Evolutionary conservation across 805 yeast genomes (phyloP), one percentile per base, ranked within the genome.

Genomic region (Kodamaea jinghongensis): DNA sequence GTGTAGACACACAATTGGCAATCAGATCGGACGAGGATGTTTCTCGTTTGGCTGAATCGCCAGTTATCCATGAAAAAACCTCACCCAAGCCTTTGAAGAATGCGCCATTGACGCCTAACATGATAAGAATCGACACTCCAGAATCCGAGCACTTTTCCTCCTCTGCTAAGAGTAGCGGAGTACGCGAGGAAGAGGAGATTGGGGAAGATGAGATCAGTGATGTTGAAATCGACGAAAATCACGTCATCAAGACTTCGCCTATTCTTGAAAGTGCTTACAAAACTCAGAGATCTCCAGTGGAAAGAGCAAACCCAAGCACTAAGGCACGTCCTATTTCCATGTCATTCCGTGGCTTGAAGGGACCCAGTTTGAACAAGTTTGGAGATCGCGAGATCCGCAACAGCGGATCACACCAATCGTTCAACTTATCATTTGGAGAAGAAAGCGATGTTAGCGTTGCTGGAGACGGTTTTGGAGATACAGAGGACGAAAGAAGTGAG

Each of bases 341-440:
- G 72, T 80, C 86, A 2, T 80, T 79, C 59, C 73, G 73, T 45
- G 89, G 89, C 0, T 56, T 82, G 39, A 71, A 64, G 39, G 85
- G 80, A 0, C 83, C 87, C 1, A 27, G 20, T 2, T 20, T 20
- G 23, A 20, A 20, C 23, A 64, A 77, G 2, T 74, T 79, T 46
- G 72, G 72, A 14, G 51, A 56, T 10, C 61, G 57, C 20, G 48
- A 56, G 26, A 49, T 63, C 4, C 52, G 72, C 23, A 54, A 55
- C 31, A 56, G 66, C 10, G 69, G 61, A 17, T 63, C 71, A 7
- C 73, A 69, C 40, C 72, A 68, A 50, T 63, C 68, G 30, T 60
- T 69, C 31, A 65, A 67, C 38, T 49, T 65, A 11, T 63, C 73
- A 2, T 66, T 61, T 40, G 52, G 64, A 22, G 66, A 63, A 15